Conservation (phyloP, 352 stramenopile species). For the Globisporangium orthogonon region DNA sequence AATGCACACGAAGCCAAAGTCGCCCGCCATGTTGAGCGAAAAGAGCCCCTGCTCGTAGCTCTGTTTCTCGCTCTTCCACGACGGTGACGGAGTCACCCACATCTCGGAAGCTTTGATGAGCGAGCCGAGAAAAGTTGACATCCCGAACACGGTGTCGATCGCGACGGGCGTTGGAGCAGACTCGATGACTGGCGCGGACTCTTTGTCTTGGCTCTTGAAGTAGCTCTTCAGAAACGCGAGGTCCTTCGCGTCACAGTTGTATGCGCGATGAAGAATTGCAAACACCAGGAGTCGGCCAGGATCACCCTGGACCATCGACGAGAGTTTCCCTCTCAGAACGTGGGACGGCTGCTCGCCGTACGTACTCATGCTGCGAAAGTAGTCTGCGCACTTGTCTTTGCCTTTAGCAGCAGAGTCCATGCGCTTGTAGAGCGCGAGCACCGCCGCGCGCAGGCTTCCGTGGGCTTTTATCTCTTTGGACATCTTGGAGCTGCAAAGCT, state of each 20-base stretch:
- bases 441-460: neutral
- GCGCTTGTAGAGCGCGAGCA: constrained; percentile 5
- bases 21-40: constrained; percentile 1
- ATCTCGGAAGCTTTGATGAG: constrained; percentile 25
- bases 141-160: constrained; percentile 4
- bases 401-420: neutral
- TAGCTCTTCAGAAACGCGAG: constrained; percentile 6
- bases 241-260: constrained; percentile 6
- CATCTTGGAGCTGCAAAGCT: constrained; percentile 7
- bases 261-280: constrained; percentile 14
- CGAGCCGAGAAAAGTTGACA: constrained; percentile 12
- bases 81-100: constrained; percentile 14
- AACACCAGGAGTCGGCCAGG: constrained; percentile 7
- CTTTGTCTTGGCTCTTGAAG: neutral
- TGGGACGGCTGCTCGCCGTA: neutral
- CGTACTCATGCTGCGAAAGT: neutral
- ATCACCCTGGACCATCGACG: neutral
- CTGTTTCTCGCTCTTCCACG: constrained; percentile 6
- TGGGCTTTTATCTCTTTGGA: constrained; percentile 4
- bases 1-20: constrained; percentile 10
- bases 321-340: neutral
- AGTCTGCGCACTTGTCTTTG: constrained; percentile 4
- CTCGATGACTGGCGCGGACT: neutral
- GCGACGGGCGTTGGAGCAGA: neutral
- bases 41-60: constrained; percentile 9